Percentiles rank a stretch among this genome's conserved stretches.
These are phyloP conservation scores for Sutorius eximius DNA, from an alignment of 1,284 basidiomycete species.

Conservation along the genomic window DNA sequence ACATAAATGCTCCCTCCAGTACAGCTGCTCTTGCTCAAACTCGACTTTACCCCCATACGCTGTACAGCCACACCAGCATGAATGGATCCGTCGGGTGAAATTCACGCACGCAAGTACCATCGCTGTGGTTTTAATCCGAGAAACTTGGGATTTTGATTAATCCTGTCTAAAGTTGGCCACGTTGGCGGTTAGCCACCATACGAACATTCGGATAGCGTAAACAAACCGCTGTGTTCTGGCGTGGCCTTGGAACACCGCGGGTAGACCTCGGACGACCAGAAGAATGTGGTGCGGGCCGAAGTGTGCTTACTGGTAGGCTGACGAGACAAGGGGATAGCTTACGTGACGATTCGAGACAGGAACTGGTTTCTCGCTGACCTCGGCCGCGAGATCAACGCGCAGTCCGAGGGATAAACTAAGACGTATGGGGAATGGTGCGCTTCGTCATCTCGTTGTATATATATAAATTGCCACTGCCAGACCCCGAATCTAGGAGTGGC, in stretches of 20 bases:
- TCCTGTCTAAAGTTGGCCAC: slow-evolving; percentile 1
- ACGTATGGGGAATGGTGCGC: neutral
- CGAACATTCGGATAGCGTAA: neutral
- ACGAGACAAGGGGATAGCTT: neutral
- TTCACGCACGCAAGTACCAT: neutral
- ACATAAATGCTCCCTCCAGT: no score
- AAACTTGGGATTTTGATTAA: slow-evolving; percentile 6
- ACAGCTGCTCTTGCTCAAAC: no score
- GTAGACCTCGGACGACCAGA: neutral
- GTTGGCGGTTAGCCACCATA: neutral
- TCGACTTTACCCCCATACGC: no score
- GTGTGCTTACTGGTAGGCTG: neutral
- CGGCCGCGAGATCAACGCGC: neutral
- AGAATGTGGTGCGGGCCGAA: neutral
- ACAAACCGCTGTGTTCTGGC: neutral
- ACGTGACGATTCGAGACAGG: neutral
- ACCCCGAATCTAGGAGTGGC: neutral
- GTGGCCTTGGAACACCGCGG: neutral
- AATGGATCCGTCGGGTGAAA: no score
- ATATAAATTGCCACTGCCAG: neutral
- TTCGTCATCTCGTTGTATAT: neutral
- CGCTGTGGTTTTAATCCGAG: slow-evolving; percentile 5
- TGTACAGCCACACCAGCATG: no score
- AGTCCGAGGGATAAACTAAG: neutral
- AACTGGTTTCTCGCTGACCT: neutral